Base-by-base conservation (phyloP, 116 monocot genomes). In the Dioscorea cayenensis region DNA sequence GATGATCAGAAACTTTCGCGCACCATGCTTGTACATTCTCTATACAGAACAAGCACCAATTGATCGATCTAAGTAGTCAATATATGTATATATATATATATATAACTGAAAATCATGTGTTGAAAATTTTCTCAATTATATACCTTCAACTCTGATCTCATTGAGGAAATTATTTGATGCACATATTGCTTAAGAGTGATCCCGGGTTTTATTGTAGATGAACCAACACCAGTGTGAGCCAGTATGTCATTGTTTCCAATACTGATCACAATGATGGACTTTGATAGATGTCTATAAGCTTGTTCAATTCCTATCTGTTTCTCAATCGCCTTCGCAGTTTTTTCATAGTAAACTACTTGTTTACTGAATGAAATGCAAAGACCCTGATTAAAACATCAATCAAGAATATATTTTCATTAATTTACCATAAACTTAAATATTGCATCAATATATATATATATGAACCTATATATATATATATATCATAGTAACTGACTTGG, bases 401-500 rank as follows among this genome's bases (percentile, higher is more conserved):
- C 5, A 59, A 59, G 21, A 59, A 19, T 17, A 59, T 12, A 2
- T 14, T 59, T 14, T 59, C 17, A 21, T 19, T 19, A 59, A 59
- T 19, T 21, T n/a, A 21, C 17, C 21, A 21, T 0, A 59, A 32
- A 32, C 32, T 32, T 32, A 32, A 32, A 32, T 1, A 1, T 18
- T 60, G 8, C 21, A 22, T 18, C n/a, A 7, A 60, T 14, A 18
- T 60, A 21, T 6, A 21, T 14, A 6, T 60, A 8, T n/a, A 1
- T n/a, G 2, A 17, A 60, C n/a, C 25, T 25, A 25, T 25, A 25
- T 25, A 25, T 25, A 25, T 25, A 25, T 25, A 25, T 25, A 25
- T 25, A 25, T 25, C 25, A 25, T 25, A 25, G 25, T 25, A 7
- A 60, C 49, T 76, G 62, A 85, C 85, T 20, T 63, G 13, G 52